phyloP scores from a whole-genome alignment of 2,329 filamentous ascomycete species.

The Aspergillus jensenii region DNA sequence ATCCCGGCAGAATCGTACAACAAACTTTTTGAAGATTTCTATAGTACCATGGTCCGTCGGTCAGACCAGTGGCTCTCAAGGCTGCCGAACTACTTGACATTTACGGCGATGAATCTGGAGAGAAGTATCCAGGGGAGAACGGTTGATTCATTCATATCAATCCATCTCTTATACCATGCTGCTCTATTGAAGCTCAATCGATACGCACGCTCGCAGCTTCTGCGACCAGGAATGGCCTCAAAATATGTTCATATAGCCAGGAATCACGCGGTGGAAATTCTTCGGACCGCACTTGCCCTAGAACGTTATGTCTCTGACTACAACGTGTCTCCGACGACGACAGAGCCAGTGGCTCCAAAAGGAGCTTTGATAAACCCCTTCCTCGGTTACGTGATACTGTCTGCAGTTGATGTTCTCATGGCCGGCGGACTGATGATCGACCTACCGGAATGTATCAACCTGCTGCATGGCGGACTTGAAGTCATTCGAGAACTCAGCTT shows the following conservation, averaged over 20 bases:
- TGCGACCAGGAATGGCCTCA: constrained; percentile 43
- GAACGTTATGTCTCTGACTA: constrained; percentile 25
- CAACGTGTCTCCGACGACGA: constrained; percentile 18
- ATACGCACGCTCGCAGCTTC: constrained; percentile 50
- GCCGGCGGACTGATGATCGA: constrained; percentile 57
- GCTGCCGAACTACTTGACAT: constrained; percentile 57
- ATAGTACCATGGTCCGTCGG: constrained; percentile 52
- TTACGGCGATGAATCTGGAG: constrained; percentile 59
- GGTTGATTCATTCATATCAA: constrained; percentile 60
- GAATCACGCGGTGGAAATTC: constrained; percentile 54
- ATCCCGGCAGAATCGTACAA: constrained; percentile 45
- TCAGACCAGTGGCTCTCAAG: constrained; percentile 60
- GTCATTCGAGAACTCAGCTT: constrained; percentile 57
- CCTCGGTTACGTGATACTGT: constrained; percentile 60
- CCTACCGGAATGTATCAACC: constrained; percentile 54
- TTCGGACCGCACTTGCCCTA: constrained; percentile 44
- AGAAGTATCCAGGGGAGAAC: constrained; percentile 54
- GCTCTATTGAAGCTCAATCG: constrained; percentile 66
- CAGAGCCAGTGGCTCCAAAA: constrained; percentile 26
- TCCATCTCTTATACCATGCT: constrained; percentile 67
- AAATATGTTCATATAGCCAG: constrained; percentile 52
- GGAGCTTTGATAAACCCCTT: constrained; percentile 58
- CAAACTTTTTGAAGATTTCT: constrained; percentile 51
- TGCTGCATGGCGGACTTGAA: constrained; percentile 54
- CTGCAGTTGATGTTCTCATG: constrained; percentile 66